Evolutionary conservation across 2,329 filamentous ascomycete species (phyloP).

Genomic region (Leptographium lundbergii): DNA sequence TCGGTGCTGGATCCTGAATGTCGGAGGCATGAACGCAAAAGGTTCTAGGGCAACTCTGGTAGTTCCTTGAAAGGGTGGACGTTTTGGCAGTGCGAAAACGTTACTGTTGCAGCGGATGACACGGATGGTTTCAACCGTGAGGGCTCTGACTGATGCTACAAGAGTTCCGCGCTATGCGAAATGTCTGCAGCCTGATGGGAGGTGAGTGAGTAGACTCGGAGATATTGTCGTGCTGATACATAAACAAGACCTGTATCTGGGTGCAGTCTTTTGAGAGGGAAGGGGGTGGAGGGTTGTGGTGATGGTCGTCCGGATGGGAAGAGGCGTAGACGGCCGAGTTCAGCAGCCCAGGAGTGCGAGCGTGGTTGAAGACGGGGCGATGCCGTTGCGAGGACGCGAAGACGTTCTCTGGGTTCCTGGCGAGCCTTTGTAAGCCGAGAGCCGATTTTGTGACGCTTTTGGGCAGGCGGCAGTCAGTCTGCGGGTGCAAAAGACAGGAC

Average conservation of each 20-base stretch:
- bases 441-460: background rate
- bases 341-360: background rate
- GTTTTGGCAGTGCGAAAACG: background rate
- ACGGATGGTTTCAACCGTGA: slow-evolving; percentile 60
- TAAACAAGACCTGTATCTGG: slow-evolving; percentile 56
- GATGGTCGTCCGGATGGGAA: background rate
- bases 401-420: background rate
- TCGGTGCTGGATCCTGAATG: slow-evolving; percentile 36
- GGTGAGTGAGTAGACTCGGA: slow-evolving; percentile 88
- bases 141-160: slow-evolving; percentile 81
- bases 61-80: background rate
- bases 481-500: background rate
- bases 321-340: background rate
- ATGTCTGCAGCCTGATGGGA: slow-evolving; percentile 91
- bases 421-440: background rate
- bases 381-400: background rate
- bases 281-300: background rate
- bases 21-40: slow-evolving; percentile 42
- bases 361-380: background rate
- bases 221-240: slow-evolving; percentile 92
- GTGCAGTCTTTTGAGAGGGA: slow-evolving; percentile 4
- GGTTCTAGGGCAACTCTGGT: background rate
- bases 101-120: background rate
- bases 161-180: slow-evolving; percentile 91
- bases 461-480: background rate